phyloP scores from a whole-genome alignment of 2,329 filamentous ascomycete species.

The Akanthomyces lecanii region DNA sequence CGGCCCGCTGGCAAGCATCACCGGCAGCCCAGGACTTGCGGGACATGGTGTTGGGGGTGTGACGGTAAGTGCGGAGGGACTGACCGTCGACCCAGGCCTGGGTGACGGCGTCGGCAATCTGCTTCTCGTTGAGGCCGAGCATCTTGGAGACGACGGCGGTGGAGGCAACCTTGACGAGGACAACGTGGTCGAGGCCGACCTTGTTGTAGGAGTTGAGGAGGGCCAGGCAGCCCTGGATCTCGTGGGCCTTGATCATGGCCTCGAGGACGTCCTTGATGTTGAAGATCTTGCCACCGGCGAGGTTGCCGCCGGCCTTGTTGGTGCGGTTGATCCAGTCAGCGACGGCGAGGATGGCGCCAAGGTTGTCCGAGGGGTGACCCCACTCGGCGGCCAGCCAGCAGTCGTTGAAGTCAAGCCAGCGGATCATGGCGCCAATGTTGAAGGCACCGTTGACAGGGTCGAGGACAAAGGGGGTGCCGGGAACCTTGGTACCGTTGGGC shows the following conservation, averaged over 20 bases:
- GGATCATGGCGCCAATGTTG: constrained; percentile 98
- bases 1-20: constrained; percentile 93
- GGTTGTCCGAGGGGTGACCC: constrained; percentile 97
- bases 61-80: constrained; percentile 91
- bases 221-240: constrained; percentile 95
- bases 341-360: constrained; percentile 93
- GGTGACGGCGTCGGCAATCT: constrained; percentile 92
- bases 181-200: constrained; percentile 95
- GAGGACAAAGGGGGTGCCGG: constrained; percentile 88
- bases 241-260: constrained; percentile 98
- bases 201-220: constrained; percentile 99
- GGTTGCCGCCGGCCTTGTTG: constrained; percentile 69
- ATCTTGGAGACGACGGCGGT: constrained; percentile 93
- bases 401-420: constrained; percentile 99
- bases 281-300: constrained; percentile 82
- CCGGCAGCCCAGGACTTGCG: constrained; percentile 98
- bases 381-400: constrained; percentile 99
- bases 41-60: constrained; percentile 98
- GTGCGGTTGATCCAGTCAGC: constrained; percentile 97
- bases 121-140: constrained; percentile 81
- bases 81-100: constrained; percentile 98
- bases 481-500: constrained; percentile 86
- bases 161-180: constrained; percentile 95
- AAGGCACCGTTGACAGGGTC: constrained; percentile 95
- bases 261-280: constrained; percentile 89